A percentile compares a stretch with the other conserved stretches of the same genome.
Evolutionary conservation across 2,329 filamentous ascomycete species (phyloP).

Genomic region (Cercospora sp.): DNA sequence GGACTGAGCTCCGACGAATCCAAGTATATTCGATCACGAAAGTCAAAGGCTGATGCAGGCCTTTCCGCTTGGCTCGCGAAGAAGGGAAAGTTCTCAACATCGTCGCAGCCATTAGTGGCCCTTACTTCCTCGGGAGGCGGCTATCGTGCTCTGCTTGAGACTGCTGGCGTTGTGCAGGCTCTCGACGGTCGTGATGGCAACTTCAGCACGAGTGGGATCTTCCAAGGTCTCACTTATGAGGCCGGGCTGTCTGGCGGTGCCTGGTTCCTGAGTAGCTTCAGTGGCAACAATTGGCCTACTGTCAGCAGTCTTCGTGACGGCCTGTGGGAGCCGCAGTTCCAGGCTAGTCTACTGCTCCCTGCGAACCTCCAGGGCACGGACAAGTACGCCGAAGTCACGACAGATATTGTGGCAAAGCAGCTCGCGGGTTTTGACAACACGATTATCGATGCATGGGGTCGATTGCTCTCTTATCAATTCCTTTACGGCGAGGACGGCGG

Average conservation of each 20-base stretch:
- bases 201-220: constrained; percentile 44
- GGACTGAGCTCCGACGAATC: constrained; percentile 42
- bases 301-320: constrained; percentile 43
- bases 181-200: constrained; percentile 48
- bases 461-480: constrained; percentile 45
- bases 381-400: constrained; percentile 37
- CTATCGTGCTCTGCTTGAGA: constrained; percentile 44
- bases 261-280: constrained; percentile 50
- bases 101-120: constrained; percentile 44
- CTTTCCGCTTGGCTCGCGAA: constrained; percentile 45
- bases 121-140: constrained; percentile 49
- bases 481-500: constrained; percentile 43
- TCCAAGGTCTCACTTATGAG: constrained; percentile 50
- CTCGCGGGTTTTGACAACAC: constrained; percentile 44
- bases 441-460: constrained; percentile 46
- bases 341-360: constrained; percentile 42
- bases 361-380: constrained; percentile 31
- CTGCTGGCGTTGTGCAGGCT: constrained; percentile 46
- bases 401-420: constrained; percentile 41
- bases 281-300: constrained; percentile 51
- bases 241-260: constrained; percentile 48
- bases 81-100: constrained; percentile 40
- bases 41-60: constrained; percentile 41
- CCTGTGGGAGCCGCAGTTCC: constrained; percentile 46
- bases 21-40: constrained; percentile 43